A percentile compares a stretch with the other conserved stretches of the same genome.
Evolutionary conservation across 306 rosid genomes (phyloP).

Genomic region (Albizia julibrissin): DNA sequence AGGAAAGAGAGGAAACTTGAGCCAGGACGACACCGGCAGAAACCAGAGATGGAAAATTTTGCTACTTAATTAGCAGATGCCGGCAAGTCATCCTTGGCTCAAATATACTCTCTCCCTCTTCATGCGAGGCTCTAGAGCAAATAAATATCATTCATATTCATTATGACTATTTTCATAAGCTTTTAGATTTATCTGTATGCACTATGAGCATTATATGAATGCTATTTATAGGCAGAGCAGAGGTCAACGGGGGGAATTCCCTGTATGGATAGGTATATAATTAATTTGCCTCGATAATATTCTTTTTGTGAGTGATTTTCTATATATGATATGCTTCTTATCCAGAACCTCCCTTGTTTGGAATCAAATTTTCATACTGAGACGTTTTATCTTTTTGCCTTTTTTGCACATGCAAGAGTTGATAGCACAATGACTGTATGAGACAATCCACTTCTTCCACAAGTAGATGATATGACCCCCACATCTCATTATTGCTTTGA

Average conservation of each 20-base stretch:
- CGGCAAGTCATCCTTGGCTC: constrained; percentile 41
- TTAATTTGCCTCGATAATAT: not conserved
- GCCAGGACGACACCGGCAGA: constrained; percentile 23
- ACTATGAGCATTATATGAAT: not conserved
- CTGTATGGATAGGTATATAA: not conserved
- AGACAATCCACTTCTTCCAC: not conserved
- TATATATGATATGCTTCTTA: constrained; percentile 11
- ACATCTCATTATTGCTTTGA: not conserved
- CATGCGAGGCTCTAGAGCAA: constrained; percentile 13
- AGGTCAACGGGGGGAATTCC: not conserved
- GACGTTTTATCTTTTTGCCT: not conserved
- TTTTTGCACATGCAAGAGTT: not conserved
- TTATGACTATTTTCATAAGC: not conserved
- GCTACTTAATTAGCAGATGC: not conserved
- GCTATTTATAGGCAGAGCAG: not conserved
- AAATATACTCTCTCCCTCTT: constrained; percentile 21
- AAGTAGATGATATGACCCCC: not conserved
- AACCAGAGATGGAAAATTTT: not conserved
- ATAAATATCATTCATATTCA: not conserved
- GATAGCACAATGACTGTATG: not conserved
- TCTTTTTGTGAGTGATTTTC: not conserved
- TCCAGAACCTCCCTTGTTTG: constrained; percentile 1
- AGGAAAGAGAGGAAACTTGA: constrained; percentile 31
- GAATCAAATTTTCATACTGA: not conserved
- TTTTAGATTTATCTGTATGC: not conserved